phyloP scores from a whole-genome alignment of 2,329 filamentous ascomycete genomes.

The Diaporthe australafricana region DNA sequence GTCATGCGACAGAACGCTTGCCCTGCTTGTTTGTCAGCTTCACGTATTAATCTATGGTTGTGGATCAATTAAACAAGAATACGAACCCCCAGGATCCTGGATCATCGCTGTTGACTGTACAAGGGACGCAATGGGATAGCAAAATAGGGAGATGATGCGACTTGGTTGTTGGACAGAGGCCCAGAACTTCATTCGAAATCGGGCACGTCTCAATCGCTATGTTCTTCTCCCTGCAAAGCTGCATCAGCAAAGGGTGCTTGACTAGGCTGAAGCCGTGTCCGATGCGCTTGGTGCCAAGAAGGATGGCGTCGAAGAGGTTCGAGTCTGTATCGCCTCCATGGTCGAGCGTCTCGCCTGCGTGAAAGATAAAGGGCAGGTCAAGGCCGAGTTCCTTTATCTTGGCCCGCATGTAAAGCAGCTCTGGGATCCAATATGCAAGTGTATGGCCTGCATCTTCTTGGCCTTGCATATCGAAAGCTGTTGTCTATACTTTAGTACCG shows the following conservation, averaged over 20 bases:
- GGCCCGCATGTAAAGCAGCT: slow-evolving; percentile 60
- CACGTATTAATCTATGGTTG: neutral
- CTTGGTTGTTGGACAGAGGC: slow-evolving; percentile 72
- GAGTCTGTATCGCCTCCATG: slow-evolving; percentile 72
- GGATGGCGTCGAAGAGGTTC: slow-evolving; percentile 76
- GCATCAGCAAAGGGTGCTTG: slow-evolving; percentile 72
- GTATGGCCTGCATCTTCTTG: slow-evolving; percentile 66
- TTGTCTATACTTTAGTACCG: neutral
- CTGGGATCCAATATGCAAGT: slow-evolving; percentile 58
- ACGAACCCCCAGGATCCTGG: slow-evolving; percentile 76
- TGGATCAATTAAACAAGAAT: neutral
- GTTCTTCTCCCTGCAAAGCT: slow-evolving; percentile 57
- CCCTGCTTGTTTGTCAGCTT: slow-evolving; percentile 55
- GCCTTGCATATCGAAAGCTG: slow-evolving; percentile 69
- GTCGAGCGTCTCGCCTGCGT: slow-evolving; percentile 76
- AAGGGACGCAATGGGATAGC: slow-evolving; percentile 77
- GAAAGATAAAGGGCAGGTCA: slow-evolving; percentile 45
- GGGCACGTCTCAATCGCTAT: slow-evolving; percentile 82
- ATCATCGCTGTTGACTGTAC: slow-evolving; percentile 81
- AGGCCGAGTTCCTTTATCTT: slow-evolving; percentile 41
- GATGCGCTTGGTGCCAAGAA: slow-evolving; percentile 75
- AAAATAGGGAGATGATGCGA: slow-evolving; percentile 77
- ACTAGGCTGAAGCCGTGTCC: slow-evolving; percentile 79
- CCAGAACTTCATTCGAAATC: slow-evolving; percentile 82
- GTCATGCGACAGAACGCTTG: slow-evolving; percentile 75